A percentile compares a stretch with the other conserved stretches of the same genome.
Evolutionary conservation across 2,329 filamentous ascomycete species (phyloP).

Genomic region (Rosellinia necatrix): DNA sequence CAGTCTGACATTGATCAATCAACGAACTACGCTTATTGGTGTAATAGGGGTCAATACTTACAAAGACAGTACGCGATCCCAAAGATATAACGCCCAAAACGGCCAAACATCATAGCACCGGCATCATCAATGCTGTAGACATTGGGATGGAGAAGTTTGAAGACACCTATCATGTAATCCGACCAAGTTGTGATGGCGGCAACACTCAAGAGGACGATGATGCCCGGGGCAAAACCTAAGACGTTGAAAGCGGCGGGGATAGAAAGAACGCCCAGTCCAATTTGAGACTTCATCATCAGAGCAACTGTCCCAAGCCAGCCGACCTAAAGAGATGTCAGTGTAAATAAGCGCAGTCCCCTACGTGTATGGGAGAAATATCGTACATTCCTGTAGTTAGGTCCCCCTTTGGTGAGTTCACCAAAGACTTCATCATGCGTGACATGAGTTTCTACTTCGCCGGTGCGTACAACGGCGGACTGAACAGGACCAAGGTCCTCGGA

Average conservation of each 20-base stretch:
- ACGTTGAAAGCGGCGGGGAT: conserved; percentile 51
- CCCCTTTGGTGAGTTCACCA: conserved; percentile 42
- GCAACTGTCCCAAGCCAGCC: conserved; percentile 48
- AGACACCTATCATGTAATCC: conserved; percentile 53
- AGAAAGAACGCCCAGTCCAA: conserved; percentile 54
- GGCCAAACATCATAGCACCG: conserved; percentile 49
- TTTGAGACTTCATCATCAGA: conserved; percentile 52
- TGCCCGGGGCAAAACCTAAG: conserved; percentile 54
- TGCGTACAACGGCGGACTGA: not conserved
- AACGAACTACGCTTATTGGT: not conserved
- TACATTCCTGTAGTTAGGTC: conserved; percentile 38
- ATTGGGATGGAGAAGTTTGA: conserved; percentile 54
- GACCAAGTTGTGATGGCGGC: conserved; percentile 54
- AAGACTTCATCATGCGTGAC: conserved; percentile 39
- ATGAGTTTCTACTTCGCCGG: not conserved
- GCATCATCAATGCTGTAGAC: conserved; percentile 59
- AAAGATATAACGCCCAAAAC: conserved; percentile 49
- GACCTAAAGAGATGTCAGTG: conserved; percentile 41
- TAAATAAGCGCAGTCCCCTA: not conserved
- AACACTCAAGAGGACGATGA: conserved; percentile 48
- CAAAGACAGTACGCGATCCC: conserved; percentile 43
- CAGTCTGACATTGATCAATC: conserved; percentile 4
- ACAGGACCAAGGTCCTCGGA: not conserved
- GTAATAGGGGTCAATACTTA: conserved; percentile 11
- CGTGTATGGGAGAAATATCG: not conserved